Conservation (phyloP, 345 rosid species). For the Lenwebbia sp. region DNA sequence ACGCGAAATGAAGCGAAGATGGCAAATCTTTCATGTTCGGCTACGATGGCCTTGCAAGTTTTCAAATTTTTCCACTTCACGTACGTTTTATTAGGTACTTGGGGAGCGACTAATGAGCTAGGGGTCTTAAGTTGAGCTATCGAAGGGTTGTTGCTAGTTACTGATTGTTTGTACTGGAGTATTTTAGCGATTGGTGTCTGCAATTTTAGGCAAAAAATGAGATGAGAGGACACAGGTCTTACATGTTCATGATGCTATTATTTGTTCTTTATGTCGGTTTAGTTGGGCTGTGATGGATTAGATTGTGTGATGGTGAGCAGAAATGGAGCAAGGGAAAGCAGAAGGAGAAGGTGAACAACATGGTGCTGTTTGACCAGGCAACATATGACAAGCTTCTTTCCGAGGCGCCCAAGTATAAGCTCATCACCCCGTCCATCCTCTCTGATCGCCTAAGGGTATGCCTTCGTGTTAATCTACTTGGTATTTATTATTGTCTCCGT, state of each 20-base stretch:
- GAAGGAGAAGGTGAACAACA: conserved; percentile 51
- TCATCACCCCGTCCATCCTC: conserved; percentile 27
- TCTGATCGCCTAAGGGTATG: conserved; percentile 36
- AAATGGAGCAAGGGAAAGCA: conserved; percentile 47
- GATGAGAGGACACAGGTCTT: background rate
- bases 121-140: background rate
- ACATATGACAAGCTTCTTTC: conserved; percentile 36
- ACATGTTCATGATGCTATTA: background rate
- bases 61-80: background rate
- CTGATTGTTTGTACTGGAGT: background rate
- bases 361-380: conserved; percentile 43
- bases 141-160: background rate
- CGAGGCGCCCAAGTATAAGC: conserved; percentile 37
- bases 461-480: background rate
- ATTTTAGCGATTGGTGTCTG: background rate
- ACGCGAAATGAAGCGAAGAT: background rate
- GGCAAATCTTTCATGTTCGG: background rate
- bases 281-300: background rate
- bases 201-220: background rate
- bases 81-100: background rate
- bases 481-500: background rate
- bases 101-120: background rate
- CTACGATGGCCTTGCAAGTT: background rate
- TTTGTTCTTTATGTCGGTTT: background rate
- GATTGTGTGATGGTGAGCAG: conserved; percentile 5